Evolutionary conservation across 306 rosid species (phyloP), one percentile per base, ranked within the genome.

Genomic region (Begonia fuchsioides): DNA sequence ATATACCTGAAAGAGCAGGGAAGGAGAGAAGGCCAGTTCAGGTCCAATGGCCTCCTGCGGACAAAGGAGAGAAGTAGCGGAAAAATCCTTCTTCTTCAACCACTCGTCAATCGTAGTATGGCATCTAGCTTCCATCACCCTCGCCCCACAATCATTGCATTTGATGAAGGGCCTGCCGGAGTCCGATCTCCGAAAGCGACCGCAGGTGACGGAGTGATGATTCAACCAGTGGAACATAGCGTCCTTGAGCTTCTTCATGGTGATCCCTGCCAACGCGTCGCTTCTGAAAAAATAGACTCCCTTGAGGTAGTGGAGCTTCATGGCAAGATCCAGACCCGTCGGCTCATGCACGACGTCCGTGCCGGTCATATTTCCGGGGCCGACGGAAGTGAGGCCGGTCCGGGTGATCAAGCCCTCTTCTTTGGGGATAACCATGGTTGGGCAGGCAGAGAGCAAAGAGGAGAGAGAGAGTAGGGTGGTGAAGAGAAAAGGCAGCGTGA

Each of bases 131-230:
- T 88, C 96, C 26, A 78, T 67, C 65, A 76, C 69, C 61, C 94
- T 70, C 0, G 63, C 72, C 9, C 96, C 96, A 18, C 93, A 88
- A 43, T 88, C 96, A 50, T 88, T 88, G 49, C 94, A 83, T 72
- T 88, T 88, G 43, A 88, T 54, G 40, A 43, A 76, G 0, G 95
- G 93, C 2, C 93, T 59, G 0, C 94, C 90, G 1, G 75, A 47
- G 1, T 88, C 88, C 1, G 70, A 61, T 18, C 78, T 55, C 39
- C 96, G 70, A 41, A 88, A 67, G 15, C 94, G 68, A 18, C 95
- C 96, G 2, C 83, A 66, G 3, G 65, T 4, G 20, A 71, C 13
- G 59, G 54, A 74, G 65, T 63, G 70, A 6, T 53, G 52, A 17
- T 44, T 56, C 5, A 76, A 10, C 73, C 67, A 58, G 2, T 11